phyloP scores from a whole-genome alignment of 176 grass and related monocot genomes.

The Aegilops bicornis region DNA sequence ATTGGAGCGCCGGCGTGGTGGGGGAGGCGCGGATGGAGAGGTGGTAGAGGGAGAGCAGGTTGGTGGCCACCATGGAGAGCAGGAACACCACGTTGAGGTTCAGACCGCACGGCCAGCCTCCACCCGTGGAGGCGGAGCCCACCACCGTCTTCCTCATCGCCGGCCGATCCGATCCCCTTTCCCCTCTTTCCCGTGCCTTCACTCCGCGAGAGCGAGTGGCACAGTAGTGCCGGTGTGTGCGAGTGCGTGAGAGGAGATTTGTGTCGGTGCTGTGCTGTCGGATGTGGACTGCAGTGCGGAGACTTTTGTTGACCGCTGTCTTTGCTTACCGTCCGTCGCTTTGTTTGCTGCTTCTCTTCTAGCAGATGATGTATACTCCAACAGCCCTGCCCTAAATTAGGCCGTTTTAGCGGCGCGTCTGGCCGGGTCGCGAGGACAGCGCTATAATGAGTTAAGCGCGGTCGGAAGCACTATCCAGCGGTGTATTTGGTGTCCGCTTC shows the following conservation, averaged over 20 bases:
- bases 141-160: conserved; percentile 36
- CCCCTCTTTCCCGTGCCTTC: background rate
- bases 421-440: too few species aligned
- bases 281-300: background rate
- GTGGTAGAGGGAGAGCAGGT: conserved; percentile 91
- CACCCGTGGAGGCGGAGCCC: conserved; percentile 22
- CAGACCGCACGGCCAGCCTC: conserved; percentile 26
- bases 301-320: conserved; percentile 4
- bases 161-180: conserved; percentile 17
- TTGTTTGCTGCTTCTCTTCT: too few species aligned
- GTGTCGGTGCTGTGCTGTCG: conserved; percentile 15
- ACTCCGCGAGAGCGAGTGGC: background rate
- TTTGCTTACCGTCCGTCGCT: too few species aligned
- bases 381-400: too few species aligned
- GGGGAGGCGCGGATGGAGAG: conserved; percentile 59
- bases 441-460: too few species aligned
- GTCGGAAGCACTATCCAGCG: too few species aligned
- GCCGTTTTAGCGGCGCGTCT: too few species aligned
- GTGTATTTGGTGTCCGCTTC: too few species aligned
- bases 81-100: conserved; percentile 70
- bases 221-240: background rate
- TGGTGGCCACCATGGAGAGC: conserved; percentile 87
- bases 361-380: too few species aligned
- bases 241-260: background rate
- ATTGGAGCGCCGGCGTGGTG: conserved; percentile 17